Evolutionary conservation across 129 eudicot genomes (phyloP).

Genomic region (Arctium minus): DNA sequence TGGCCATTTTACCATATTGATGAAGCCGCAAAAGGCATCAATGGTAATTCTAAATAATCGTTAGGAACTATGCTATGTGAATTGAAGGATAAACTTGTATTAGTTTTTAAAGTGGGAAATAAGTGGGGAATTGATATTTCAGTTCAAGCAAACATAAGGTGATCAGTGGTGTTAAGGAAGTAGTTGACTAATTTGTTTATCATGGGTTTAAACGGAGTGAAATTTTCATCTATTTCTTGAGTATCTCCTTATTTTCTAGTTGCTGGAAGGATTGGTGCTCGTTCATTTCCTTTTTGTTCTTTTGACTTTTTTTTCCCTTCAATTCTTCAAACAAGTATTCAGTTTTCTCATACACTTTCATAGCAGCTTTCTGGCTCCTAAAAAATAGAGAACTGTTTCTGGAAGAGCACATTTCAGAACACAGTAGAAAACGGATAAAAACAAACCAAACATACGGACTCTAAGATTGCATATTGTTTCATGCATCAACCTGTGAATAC

Average conservation of each 20-base stretch:
- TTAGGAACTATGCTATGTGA: conserved; percentile 4
- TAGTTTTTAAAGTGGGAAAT: background rate
- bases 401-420: too few species aligned
- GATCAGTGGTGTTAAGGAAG: background rate
- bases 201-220: background rate
- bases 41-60: background rate
- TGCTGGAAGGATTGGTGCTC: background rate
- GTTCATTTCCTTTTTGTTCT: too few species aligned
- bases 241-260: too few species aligned
- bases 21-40: background rate
- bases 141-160: background rate
- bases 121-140: background rate
- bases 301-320: too few species aligned
- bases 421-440: too few species aligned
- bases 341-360: too few species aligned
- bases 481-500: background rate
- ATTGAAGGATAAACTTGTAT: background rate
- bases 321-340: too few species aligned
- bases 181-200: background rate
- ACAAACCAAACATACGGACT: too few species aligned
- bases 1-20: background rate
- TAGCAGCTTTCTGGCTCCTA: too few species aligned
- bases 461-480: too few species aligned
- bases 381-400: too few species aligned
- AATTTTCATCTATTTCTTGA: background rate